Conservation (phyloP, 2,329 filamentous ascomycete genomes). For the Remersonia thermophila region DNA sequence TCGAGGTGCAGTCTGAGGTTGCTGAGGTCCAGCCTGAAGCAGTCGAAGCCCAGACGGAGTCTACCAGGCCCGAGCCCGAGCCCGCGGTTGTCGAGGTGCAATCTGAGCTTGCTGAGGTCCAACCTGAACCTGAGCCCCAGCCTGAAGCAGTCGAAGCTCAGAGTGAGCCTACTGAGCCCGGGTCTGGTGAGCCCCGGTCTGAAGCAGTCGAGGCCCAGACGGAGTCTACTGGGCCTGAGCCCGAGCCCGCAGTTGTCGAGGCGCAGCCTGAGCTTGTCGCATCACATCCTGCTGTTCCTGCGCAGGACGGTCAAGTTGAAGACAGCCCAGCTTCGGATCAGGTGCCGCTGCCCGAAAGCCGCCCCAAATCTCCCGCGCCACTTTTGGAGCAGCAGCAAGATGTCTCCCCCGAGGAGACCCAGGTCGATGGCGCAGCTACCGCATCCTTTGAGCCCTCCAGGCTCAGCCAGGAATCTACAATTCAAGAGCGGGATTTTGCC, state of each 20-base stretch:
- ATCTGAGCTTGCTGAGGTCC: background rate
- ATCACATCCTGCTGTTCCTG: background rate
- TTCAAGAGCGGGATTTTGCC: slow-evolving; percentile 7
- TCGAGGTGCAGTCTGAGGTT: background rate
- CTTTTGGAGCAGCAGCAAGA: background rate
- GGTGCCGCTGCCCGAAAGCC: slow-evolving; percentile 7
- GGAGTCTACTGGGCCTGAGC: background rate
- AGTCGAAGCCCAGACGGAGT: background rate
- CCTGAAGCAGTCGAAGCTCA: background rate
- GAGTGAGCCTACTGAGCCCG: background rate
- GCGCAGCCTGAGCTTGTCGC: no score
- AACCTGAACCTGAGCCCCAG: background rate
- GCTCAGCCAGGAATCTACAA: slow-evolving; percentile 2
- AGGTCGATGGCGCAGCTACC: background rate
- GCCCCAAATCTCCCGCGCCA: slow-evolving; percentile 1
- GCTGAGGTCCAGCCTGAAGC: background rate
- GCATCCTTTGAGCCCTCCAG: background rate
- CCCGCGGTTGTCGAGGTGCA: background rate
- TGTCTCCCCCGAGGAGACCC: background rate
- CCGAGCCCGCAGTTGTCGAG: no score
- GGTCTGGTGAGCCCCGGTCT: background rate
- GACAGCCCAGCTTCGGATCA: no score
- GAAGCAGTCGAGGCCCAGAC: background rate
- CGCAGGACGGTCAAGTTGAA: background rate
- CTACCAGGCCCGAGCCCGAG: background rate